Base-by-base conservation (phyloP, 305 asterid genomes). In the Withania somnifera region DNA sequence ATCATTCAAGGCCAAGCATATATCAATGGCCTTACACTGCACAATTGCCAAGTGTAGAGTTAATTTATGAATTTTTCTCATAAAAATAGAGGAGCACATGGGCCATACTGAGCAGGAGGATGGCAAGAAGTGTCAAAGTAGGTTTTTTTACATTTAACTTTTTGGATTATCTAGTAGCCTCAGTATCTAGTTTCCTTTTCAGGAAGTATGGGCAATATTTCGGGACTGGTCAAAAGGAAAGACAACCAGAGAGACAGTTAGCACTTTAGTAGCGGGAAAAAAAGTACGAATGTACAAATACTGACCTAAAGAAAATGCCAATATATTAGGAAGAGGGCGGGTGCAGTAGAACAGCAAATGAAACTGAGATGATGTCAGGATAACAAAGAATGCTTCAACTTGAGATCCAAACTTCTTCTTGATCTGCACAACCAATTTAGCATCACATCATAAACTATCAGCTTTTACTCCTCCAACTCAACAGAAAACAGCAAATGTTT, bases 321-420 rank as follows among this genome's bases (percentile, higher is more conserved):
- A 87, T 85, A 93, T 84, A 81, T 96, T 96, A 78, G 99, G 99
- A 88, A 96, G 99, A 51, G 99, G 97, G 20, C 99, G 97, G 0
- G 99, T 87, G 91, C 98, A 92, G 87, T 96, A 96, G 90, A 96
- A 96, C 90, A 96, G 87, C 88, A 89, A 78, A 91, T 96, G 99
- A 87, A 96, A 96, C 89, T 96, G 98, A 86, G 91, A 81, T 2
- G 92, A 90, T 19, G 95, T 92, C 87, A 96, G 88, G 84, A 91
- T 84, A 64, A 92, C 91, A 85, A 93, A 96, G 86, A 96, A 96
- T 1, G 93, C 97, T 91, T 96, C 99, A 79, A 94, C 99, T 82
- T 91, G 98, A 85, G 90, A 84, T 38, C 98, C 99, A 86, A 94
- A 96, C 63, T 87, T 93, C 88, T 91, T 93, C 91, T 86, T 89